Evolutionary conservation across 2,329 filamentous ascomycete species (phyloP).

Genomic region (Colletotrichum sp.): DNA sequence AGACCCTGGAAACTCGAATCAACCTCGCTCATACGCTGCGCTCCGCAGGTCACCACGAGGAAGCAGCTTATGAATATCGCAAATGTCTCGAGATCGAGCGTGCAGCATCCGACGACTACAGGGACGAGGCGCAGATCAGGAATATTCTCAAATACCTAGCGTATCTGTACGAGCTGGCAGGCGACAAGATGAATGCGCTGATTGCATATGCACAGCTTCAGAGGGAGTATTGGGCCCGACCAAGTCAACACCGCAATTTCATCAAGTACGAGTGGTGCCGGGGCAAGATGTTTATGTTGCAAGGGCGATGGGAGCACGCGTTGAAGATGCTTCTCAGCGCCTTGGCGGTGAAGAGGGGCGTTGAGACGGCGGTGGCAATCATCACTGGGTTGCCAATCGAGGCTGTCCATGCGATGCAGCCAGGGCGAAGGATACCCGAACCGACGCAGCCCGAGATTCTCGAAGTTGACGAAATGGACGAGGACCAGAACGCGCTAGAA

Average conservation of each 20-base stretch:
- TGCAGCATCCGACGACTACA: constrained; percentile 3
- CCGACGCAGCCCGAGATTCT: not conserved
- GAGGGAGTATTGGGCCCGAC: constrained; percentile 12
- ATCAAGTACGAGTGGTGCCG: constrained; percentile 19
- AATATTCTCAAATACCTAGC: constrained; percentile 21
- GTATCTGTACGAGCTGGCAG: constrained; percentile 18
- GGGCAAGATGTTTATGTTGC: constrained; percentile 22
- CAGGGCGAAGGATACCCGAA: not conserved
- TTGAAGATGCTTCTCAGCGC: constrained; percentile 18
- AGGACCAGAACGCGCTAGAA: not conserved
- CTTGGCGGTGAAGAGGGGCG: constrained; percentile 7
- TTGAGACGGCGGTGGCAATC: constrained; percentile 5
- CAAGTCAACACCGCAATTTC: constrained; percentile 11
- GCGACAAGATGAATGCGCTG: constrained; percentile 8
- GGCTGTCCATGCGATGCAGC: constrained; percentile 6
- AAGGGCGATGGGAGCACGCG: constrained; percentile 16
- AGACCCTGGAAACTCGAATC: constrained; percentile 13
- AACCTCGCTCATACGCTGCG: constrained; percentile 20
- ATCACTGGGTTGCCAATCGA: constrained; percentile 5
- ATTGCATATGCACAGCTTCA: constrained; percentile 21
- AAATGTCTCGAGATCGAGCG: constrained; percentile 21
- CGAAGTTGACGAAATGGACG: not conserved
- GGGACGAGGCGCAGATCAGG: constrained; percentile 13
- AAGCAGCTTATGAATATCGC: constrained; percentile 21
- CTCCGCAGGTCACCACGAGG: constrained; percentile 6